Conservation (phyloP, 1,139 yeast genomes). For the Saccharomyces hybrid region DNA sequence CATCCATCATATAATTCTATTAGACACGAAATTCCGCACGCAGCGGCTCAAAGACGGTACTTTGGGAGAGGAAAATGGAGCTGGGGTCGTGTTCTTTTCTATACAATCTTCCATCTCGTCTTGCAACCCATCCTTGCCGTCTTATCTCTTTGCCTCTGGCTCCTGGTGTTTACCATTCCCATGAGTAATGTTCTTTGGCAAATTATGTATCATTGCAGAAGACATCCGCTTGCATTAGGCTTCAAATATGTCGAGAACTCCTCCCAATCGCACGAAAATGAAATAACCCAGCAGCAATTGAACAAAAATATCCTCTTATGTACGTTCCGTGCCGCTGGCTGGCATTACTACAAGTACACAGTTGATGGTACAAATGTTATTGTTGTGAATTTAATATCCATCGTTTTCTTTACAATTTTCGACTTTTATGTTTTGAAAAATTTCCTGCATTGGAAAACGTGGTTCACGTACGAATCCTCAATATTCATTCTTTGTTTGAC, state of each 20-base stretch:
- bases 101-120: conserved; percentile 58
- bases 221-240: conserved; percentile 76
- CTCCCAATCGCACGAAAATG: conserved; percentile 18
- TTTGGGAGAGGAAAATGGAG: conserved; percentile 96
- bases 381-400: conserved; percentile 71
- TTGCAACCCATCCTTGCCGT: conserved; percentile 59
- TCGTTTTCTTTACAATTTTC: conserved; percentile 75
- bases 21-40: conserved; percentile 14
- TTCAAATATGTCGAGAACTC: conserved; percentile 22
- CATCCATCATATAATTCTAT: conserved; percentile 26
- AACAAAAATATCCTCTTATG: conserved; percentile 51
- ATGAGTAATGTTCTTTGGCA: conserved; percentile 74
- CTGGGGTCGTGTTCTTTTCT: conserved; percentile 72
- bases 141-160: conserved; percentile 64
- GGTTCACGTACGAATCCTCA: conserved; percentile 49
- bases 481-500: conserved; percentile 70
- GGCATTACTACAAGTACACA: conserved; percentile 90
- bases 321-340: conserved; percentile 87
- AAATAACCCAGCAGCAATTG: conserved; percentile 9
- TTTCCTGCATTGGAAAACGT: conserved; percentile 38
- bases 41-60: conserved; percentile 48
- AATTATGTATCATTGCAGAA: conserved; percentile 68
- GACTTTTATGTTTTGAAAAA: conserved; percentile 65
- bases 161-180: conserved; percentile 83
- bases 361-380: conserved; percentile 94